Evolutionary conservation across 176 grass and related monocot genomes (phyloP), one percentile per base, ranked within the genome.

Genomic region (Aegilops longissima): DNA sequence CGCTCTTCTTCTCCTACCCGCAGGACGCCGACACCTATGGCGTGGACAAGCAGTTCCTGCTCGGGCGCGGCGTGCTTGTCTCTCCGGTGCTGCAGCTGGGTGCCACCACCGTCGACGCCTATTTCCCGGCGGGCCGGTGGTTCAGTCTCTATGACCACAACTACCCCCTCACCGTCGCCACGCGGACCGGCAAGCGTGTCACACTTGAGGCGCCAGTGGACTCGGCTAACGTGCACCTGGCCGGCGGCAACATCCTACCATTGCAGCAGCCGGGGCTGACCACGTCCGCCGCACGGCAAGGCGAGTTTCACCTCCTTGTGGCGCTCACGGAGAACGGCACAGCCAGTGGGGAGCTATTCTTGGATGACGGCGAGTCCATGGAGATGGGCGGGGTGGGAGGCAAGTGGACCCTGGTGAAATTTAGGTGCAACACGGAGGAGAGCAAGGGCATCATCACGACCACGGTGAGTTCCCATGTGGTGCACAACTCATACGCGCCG

Each of bases 1-100:
- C 96, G 9, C 92, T 98, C 83, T 98, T 98, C 92, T 98, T 98
- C 88, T 92, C 93, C 3, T 98, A 88, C 90, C 92, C 90, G 0
- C 44, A 73, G 58, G 96, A 95, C 71, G 76, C 14, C 12, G 7
- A 52, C 9, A 94, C 96, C 0, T 94, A 95, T 61, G 76, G 24
- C 20, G 84, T 98, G 18, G 78, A 87, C 70, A 81, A 75, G 12
- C 96, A 98, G 83, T 88, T 95, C 49, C 83, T 98, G 72, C 59
- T 95, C 47, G 93, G 96, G 8, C 70, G 44, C 31, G 88, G 86
- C 33, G 78, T 98, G 58, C 91, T 98, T 75, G 86, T 98, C 5
- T 95, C 96, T 0, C 96, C 96, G 5, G 93, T 92, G 23, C 88
- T 98, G 16, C 84, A 88, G 10, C 70, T 34, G 0, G 79, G 84